phyloP scores from a whole-genome alignment of 306 rosid genomes.

The Canavalia ensiformis region DNA sequence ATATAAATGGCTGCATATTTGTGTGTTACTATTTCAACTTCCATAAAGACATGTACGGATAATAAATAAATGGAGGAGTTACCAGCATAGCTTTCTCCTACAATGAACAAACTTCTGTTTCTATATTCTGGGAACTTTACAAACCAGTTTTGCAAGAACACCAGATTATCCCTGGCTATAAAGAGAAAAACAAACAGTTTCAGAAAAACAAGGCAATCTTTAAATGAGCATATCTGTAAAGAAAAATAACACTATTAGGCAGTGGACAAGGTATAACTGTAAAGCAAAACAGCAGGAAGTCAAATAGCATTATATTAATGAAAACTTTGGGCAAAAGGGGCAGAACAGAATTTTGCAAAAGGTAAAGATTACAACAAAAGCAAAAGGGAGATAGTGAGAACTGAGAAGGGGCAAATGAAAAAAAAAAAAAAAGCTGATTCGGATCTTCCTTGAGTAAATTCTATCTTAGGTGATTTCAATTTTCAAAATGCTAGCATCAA shows the following conservation, averaged over 20 bases:
- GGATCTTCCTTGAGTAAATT: constrained; percentile 14
- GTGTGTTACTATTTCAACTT: not conserved
- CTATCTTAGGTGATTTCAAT: not conserved
- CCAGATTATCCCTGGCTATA: constrained; percentile 73
- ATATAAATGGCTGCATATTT: constrained; percentile 13
- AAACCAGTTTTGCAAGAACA: constrained; percentile 77
- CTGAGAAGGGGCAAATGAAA: not conserved
- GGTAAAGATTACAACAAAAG: constrained; percentile 43
- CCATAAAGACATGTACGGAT: not conserved
- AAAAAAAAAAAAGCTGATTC: constrained; percentile 23
- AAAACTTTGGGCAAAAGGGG: constrained; percentile 47
- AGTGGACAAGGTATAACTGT: constrained; percentile 54
- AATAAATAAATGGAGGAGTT: constrained; percentile 24
- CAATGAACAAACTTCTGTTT: constrained; percentile 65
- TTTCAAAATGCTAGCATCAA: not conserved
- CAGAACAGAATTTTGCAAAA: constrained; percentile 47
- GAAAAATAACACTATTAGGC: constrained; percentile 35
- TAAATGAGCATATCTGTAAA: constrained; percentile 28
- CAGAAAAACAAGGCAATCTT: constrained; percentile 48
- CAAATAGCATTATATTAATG: constrained; percentile 46
- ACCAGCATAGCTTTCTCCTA: constrained; percentile 90
- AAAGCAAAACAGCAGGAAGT: constrained; percentile 50
- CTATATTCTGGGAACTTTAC: constrained; percentile 70
- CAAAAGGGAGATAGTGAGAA: constrained; percentile 33
- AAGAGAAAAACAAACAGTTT: constrained; percentile 43